phyloP scores from a whole-genome alignment of 2,329 filamentous ascomycete species.

The Cryphonectria naterciae region DNA sequence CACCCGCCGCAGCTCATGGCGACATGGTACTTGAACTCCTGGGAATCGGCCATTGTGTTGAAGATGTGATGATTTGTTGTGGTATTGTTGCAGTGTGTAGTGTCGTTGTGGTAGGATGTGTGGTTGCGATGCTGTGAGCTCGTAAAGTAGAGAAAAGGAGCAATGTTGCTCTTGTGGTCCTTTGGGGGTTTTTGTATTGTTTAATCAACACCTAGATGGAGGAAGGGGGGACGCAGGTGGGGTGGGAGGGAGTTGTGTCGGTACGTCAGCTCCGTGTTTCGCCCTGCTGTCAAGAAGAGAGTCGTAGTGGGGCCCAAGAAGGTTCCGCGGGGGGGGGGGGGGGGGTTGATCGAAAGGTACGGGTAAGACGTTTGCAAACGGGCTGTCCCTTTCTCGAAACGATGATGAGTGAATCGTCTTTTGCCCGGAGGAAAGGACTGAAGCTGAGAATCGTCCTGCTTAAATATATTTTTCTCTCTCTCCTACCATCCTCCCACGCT shows the following conservation, averaged over 20 bases:
- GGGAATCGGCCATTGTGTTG: constrained; percentile 68
- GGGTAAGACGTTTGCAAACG: constrained; percentile 17
- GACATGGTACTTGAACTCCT: constrained; percentile 95
- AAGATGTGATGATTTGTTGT: constrained; percentile 1
- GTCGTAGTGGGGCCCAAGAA: constrained; percentile 8
- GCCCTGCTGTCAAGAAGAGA: background rate
- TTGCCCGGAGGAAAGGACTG: background rate
- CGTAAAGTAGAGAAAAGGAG: background rate
- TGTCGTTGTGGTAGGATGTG: background rate
- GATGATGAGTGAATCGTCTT: background rate
- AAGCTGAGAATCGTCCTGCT: too few species aligned
- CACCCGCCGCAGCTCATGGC: constrained; percentile 95
- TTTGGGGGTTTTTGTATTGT: background rate
- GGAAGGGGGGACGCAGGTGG: background rate
- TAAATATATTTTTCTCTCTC: background rate
- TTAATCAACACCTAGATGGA: background rate
- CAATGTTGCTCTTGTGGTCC: background rate
- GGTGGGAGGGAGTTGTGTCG: background rate
- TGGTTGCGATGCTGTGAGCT: background rate
- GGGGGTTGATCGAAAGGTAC: background rate
- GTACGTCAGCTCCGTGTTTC: constrained; percentile 15
- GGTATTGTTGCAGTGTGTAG: too few species aligned
- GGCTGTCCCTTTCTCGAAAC: background rate
- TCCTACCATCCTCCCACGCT: background rate
- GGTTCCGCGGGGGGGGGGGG: background rate